Conservation (phyloP, 202 grass and related monocot genomes). For the Setaria viridis region DNA sequence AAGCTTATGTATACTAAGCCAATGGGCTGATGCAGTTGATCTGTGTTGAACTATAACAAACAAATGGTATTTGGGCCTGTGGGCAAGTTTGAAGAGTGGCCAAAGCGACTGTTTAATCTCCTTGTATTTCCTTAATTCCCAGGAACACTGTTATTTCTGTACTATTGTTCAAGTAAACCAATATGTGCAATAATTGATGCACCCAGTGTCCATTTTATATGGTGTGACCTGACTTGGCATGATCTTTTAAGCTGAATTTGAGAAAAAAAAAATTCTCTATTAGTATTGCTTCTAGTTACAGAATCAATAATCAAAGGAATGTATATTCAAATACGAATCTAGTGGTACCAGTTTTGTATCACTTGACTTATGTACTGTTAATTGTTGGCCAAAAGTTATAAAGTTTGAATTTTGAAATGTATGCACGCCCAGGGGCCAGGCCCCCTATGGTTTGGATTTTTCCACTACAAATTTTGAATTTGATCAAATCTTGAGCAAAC, state of each 20-base stretch:
- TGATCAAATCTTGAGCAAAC: no score
- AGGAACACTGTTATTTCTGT: background rate
- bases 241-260: background rate
- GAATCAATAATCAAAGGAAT: background rate
- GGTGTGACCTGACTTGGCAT: background rate
- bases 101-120: conserved; percentile 24
- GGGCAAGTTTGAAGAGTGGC: conserved; percentile 7
- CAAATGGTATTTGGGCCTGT: background rate
- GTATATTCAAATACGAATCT: background rate
- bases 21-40: conserved; percentile 26
- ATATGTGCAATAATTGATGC: background rate
- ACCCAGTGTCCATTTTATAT: background rate
- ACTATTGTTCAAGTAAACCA: conserved; percentile 10
- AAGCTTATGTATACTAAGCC: background rate
- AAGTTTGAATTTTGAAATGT: conserved; percentile 6
- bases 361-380: background rate
- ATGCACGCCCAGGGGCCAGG: background rate
- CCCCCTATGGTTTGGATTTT: no score
- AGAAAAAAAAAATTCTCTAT: background rate
- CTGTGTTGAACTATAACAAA: background rate
- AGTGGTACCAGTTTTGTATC: background rate
- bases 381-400: background rate
- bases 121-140: conserved; percentile 21
- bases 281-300: background rate
- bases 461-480: no score